Evolutionary conservation across 164 flowering plant species (phyloP).

Genomic region (Brasenia schreberi): DNA sequence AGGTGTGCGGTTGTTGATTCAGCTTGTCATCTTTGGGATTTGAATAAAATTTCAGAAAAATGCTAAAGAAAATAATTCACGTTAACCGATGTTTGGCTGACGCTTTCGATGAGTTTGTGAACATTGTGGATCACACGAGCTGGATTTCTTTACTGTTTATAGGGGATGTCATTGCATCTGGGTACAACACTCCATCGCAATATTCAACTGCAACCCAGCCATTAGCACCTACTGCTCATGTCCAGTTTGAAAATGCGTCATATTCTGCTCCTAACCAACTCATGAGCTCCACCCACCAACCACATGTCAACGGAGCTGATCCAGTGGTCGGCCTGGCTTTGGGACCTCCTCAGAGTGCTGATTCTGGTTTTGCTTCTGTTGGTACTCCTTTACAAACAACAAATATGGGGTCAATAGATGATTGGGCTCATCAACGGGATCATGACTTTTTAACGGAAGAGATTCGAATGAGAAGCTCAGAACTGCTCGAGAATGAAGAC

Average conservation of each 20-base stretch:
- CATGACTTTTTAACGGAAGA: slow-evolving; percentile 69
- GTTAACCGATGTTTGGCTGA: no score
- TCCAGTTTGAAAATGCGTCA: slow-evolving; percentile 33
- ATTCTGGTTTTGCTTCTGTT: not conserved
- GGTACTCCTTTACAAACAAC: slow-evolving; percentile 19
- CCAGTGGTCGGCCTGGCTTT: slow-evolving; percentile 27
- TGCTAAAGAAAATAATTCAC: no score
- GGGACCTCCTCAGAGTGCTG: slow-evolving; percentile 24
- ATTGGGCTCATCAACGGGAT: slow-evolving; percentile 42
- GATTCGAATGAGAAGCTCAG: slow-evolving; percentile 79
- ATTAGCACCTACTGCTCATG: slow-evolving; percentile 23
- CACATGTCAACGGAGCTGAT: slow-evolving; percentile 10
- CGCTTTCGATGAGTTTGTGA: no score
- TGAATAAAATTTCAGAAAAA: no score
- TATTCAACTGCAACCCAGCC: slow-evolving; percentile 31
- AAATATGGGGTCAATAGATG: slow-evolving; percentile 21
- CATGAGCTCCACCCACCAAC: slow-evolving; percentile 21
- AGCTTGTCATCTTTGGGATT: no score
- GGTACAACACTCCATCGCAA: slow-evolving; percentile 24
- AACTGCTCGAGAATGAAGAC: slow-evolving; percentile 92
- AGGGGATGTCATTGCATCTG: slow-evolving; percentile 6
- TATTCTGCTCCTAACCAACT: slow-evolving; percentile 27
- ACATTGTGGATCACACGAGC: no score
- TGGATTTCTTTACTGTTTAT: no score
- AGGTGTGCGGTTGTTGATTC: no score